phyloP scores from a whole-genome alignment of 2,329 filamentous ascomycete species.

The Alternaria metachromatica region DNA sequence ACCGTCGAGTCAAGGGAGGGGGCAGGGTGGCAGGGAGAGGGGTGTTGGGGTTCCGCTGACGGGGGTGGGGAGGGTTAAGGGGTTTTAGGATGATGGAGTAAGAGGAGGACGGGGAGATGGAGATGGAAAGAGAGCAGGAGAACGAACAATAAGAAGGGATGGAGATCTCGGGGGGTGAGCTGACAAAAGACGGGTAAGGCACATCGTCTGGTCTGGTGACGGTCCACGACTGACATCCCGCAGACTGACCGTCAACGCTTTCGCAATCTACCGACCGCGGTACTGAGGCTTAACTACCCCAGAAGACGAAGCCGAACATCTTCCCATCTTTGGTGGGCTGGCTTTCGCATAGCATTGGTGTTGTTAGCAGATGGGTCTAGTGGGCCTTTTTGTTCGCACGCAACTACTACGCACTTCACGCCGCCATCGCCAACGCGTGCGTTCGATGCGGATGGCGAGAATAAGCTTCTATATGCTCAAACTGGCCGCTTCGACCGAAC shows the following conservation, averaged over 20 bases:
- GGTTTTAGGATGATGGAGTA: slow-evolving; percentile 9
- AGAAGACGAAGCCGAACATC: background rate
- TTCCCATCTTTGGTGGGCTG: background rate
- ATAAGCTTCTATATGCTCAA: background rate
- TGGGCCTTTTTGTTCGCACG: background rate
- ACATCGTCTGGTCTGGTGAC: background rate
- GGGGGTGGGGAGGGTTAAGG: slow-evolving; percentile 26
- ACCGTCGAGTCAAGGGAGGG: background rate
- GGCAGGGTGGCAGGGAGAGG: slow-evolving; percentile 6
- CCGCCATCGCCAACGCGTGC: background rate
- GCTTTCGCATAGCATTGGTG: background rate
- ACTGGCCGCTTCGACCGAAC: background rate
- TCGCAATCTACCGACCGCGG: background rate
- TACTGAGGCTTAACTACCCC: background rate
- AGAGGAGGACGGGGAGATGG: background rate
- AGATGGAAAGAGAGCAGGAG: background rate
- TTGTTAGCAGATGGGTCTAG: background rate
- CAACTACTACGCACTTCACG: background rate
- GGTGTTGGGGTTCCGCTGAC: slow-evolving; percentile 14
- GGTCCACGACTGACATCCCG: background rate
- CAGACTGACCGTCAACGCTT: background rate
- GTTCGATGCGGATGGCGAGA: background rate
- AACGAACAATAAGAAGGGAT: too few species aligned
- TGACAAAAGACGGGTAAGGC: too few species aligned
- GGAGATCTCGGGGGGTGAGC: too few species aligned